phyloP scores from a whole-genome alignment of 2,329 filamentous ascomycete species.

The Aphanoascus verrucosus region DNA sequence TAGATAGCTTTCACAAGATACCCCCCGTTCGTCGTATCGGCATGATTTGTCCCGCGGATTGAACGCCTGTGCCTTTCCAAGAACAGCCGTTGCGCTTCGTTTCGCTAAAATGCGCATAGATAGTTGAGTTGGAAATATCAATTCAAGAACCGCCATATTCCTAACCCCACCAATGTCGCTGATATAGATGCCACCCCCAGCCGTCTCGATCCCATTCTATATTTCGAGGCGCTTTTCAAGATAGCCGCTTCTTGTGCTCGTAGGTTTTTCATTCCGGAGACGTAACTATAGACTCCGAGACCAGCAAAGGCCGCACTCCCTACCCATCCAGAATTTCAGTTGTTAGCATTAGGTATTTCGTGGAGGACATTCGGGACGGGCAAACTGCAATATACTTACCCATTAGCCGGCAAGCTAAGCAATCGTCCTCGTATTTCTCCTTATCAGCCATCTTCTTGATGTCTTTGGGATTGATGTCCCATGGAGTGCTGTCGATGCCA shows the following conservation, averaged over 20 bases:
- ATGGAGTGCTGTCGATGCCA: conserved; percentile 37
- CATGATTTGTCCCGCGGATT: background rate
- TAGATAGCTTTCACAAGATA: conserved; percentile 17
- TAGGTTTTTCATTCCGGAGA: conserved; percentile 62
- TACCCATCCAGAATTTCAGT: background rate
- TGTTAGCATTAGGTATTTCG: background rate
- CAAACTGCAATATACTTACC: conserved; percentile 50
- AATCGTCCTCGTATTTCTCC: conserved; percentile 46
- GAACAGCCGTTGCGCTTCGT: background rate
- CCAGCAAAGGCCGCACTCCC: conserved; percentile 60
- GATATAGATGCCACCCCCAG: conserved; percentile 59
- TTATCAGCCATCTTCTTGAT: conserved; percentile 47
- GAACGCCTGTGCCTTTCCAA: background rate
- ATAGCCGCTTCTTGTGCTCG: conserved; percentile 52
- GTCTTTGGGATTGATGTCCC: conserved; percentile 46
- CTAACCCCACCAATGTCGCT: conserved; percentile 56
- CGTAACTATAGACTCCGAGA: conserved; percentile 66
- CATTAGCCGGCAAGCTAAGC: conserved; percentile 58
- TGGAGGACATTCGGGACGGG: background rate
- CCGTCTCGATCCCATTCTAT: conserved; percentile 61
- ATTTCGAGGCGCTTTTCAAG: conserved; percentile 56
- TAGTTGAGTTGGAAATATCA: conserved; percentile 6
- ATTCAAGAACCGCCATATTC: conserved; percentile 51
- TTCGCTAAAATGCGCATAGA: background rate
- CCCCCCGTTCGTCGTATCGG: conserved; percentile 3